phyloP scores from a whole-genome alignment of 768 basidiomycete species.

The Collybiopsis luxurians region DNA sequence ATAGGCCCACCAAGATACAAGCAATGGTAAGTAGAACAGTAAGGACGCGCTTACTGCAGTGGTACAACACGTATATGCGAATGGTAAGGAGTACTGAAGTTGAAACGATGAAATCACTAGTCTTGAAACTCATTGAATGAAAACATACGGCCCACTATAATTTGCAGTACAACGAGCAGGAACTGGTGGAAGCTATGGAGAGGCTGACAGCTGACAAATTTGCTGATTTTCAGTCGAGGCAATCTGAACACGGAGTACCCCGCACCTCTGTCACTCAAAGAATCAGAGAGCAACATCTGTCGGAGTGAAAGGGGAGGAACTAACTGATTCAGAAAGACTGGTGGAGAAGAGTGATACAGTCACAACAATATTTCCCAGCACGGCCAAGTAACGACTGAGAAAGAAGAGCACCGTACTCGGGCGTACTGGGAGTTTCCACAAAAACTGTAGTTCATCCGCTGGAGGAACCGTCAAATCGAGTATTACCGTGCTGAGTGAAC shows the following conservation, averaged over 20 bases:
- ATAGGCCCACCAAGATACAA: background rate
- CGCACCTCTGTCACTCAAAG: background rate
- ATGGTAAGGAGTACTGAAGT: constrained; percentile 7
- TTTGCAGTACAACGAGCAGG: constrained; percentile 1
- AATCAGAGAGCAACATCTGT: no score
- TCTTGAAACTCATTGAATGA: no score
- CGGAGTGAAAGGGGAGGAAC: background rate
- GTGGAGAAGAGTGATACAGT: constrained; percentile 4
- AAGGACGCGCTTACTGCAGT: constrained; percentile 3
- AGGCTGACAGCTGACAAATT: background rate
- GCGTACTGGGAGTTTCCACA: constrained; percentile 7
- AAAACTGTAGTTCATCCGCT: constrained; percentile 3
- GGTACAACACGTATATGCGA: constrained; percentile 8
- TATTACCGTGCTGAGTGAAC: background rate
- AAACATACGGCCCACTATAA: constrained; percentile 8
- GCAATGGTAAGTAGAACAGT: background rate
- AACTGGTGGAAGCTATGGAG: constrained; percentile 4
- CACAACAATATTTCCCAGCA: constrained; percentile 6
- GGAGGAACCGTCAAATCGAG: background rate
- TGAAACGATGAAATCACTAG: no score
- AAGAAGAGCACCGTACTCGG: background rate
- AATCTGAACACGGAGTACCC: no score
- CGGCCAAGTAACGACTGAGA: constrained; percentile 7
- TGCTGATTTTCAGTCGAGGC: background rate
- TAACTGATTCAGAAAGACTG: background rate